Base-by-base conservation (phyloP, 73 alveolate genomes). In the Uronychia setigera region DNA sequence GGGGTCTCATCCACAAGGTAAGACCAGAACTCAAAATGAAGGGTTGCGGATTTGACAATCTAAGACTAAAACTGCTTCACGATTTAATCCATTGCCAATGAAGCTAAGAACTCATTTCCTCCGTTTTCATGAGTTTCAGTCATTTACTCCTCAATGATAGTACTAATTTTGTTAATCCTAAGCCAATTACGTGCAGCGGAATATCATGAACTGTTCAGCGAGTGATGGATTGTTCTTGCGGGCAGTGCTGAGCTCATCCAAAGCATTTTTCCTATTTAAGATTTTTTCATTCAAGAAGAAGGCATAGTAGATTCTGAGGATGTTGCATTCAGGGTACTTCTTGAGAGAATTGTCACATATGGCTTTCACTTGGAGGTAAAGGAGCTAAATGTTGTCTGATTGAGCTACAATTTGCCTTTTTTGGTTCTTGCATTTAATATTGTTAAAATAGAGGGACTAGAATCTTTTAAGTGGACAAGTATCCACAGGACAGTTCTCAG, bases 301-400 rank as follows among this genome's bases (percentile, higher is more conserved):
- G 29, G 99, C 96, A 85, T 93, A 96, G 60, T 93, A 90, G 19
- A 96, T 93, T 57, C 97, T 82, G 29, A 96, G 81, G 29, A 96
- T 88, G 60, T 98, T 95, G 79, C 98, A 94, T 29, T 90, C 93
- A 1, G 99, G 98, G 88, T 94, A 96, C 91, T 95, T 96, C 85
- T 92, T 84, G 13, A 96, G 87, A 0, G 98, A 98, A 75, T 85
- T 86, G 60, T 86, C 88, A 79, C 92, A 96, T 96, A 96, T 91
- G 35, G 90, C 91, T 89, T 84, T 96, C 33, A 94, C 96, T 85
- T 94, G 96, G 90, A 88, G 92, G 76, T 74, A 86, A 75, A 92
- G 88, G 84, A 90, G 88, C 80, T 59, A 78, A 25, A 58, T 46
- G 79, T 85, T 79, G 58, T 79, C 88, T 74, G 33, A 78, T 81